Evolutionary conservation across 192 early-diverging fungal species (phyloP), one percentile per base, ranked within the genome.

Genomic region (Funneliformis geosporum): DNA sequence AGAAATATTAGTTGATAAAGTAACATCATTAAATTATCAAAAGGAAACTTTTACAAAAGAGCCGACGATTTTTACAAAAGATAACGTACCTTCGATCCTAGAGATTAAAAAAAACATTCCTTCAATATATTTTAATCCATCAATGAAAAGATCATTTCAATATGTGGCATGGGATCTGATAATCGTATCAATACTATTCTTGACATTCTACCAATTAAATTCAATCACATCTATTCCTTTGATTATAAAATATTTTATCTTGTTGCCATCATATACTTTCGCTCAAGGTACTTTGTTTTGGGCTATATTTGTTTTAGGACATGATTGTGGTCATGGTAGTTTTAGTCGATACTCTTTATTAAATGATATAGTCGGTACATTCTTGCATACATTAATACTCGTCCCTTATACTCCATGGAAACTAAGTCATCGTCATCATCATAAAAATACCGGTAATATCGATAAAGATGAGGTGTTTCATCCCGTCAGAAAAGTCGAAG

Each of bases 301-400:
- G 70, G 42, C 70, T 2, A 55, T 72, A 21, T 72, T 72, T 28
- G 70, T 72, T 16, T 72, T 72, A 28, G 70, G 70, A 16, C 70
- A 72, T 47, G 70, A 72, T 72, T 72, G 70, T 72, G 70, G 70
- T 12, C 70, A 72, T 47, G 70, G 70, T 6, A 72, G 70, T 38
- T 72, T 72, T 28, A 72, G 70, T 14, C 23, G 44, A 16, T 72
- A 72, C 27, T 11, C 25, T 72, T 72, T 44, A 11, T 46, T 72
- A 9, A 72, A 72, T 72, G 70, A 72, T 72, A 50, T 28, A 16
- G 23, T 50, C 10, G 70, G 70, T 40, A 72, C 70, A 12, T 72
- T 72, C 10, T 44, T 72, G n/a, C 70, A 72, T 46, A 44, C 44
- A 6, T 50, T 72, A 12, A 44, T 72, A 27, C 44, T 72, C 12